These are phyloP conservation scores for Piromyces sp. DNA, from an alignment of 192 early-diverging fungal genomes.

Conservation along the genomic window DNA sequence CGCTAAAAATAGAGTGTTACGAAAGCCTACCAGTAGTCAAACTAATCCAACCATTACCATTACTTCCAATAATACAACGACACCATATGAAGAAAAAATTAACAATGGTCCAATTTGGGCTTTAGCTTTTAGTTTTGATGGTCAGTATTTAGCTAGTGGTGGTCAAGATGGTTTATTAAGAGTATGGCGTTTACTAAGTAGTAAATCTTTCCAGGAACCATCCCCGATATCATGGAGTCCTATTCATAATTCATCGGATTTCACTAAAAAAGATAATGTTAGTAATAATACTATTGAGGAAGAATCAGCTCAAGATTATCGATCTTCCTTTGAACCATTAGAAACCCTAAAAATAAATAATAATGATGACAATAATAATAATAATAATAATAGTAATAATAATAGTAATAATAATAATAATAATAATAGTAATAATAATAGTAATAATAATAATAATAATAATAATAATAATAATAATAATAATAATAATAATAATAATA, in stretches of 20 bases:
- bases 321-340: too few relatives aligned
- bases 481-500: background rate
- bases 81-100: background rate
- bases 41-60: background rate
- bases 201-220: background rate
- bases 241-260: too few relatives aligned
- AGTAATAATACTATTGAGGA: too few relatives aligned
- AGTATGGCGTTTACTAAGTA: conserved; percentile 37
- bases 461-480: background rate
- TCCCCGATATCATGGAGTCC: background rate
- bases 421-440: background rate
- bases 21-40: background rate
- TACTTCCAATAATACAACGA: too few relatives aligned
- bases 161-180: conserved; percentile 55
- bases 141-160: conserved; percentile 57
- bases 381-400: background rate
- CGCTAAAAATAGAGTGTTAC: background rate
- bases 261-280: too few relatives aligned
- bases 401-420: background rate
- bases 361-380: background rate
- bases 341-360: background rate
- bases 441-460: background rate
- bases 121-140: conserved; percentile 60
- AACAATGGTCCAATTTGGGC: conserved; percentile 44
- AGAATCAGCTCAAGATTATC: background rate